Evolutionary conservation across 305 asterid genomes (phyloP).

Genomic region (Fraxinus greggii): DNA sequence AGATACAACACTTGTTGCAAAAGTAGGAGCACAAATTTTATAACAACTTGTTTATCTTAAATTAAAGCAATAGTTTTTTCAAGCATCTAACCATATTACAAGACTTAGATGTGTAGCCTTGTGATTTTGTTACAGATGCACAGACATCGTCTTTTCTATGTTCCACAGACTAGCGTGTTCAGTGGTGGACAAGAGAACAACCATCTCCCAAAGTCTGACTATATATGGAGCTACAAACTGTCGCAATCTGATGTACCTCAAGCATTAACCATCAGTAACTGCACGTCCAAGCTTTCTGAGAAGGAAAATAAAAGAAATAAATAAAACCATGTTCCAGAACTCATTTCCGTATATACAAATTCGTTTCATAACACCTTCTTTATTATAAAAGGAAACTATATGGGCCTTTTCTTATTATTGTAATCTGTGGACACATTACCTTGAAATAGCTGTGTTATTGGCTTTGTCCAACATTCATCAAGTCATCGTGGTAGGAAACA

Average conservation of each 20-base stretch:
- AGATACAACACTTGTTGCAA: not conserved
- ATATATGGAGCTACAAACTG: constrained; percentile 24
- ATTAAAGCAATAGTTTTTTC: not conserved
- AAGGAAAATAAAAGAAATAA: not conserved
- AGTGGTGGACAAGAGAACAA: constrained; percentile 30
- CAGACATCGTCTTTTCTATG: constrained; percentile 29
- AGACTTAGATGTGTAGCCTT: not conserved
- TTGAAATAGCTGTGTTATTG: not conserved
- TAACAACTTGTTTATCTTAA: not conserved
- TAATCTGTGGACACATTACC: not conserved
- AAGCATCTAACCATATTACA: not conserved
- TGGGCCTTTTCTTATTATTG: not conserved
- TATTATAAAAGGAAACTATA: not conserved
- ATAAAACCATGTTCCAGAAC: not conserved
- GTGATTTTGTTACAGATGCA: not conserved
- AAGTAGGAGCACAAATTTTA: not conserved
- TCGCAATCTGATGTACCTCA: constrained; percentile 18
- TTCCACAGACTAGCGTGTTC: constrained; percentile 24
- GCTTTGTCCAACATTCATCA: not conserved
- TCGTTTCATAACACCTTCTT: not conserved
- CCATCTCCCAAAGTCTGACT: constrained; percentile 24
- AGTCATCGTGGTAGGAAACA: not conserved
- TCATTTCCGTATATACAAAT: not conserved
- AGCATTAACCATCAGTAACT: constrained; percentile 30
- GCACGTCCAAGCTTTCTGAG: constrained; percentile 21